These are phyloP conservation scores for Rhodotorula sp. DNA, from an alignment of 1,284 basidiomycete species.

Conservation along the genomic window DNA sequence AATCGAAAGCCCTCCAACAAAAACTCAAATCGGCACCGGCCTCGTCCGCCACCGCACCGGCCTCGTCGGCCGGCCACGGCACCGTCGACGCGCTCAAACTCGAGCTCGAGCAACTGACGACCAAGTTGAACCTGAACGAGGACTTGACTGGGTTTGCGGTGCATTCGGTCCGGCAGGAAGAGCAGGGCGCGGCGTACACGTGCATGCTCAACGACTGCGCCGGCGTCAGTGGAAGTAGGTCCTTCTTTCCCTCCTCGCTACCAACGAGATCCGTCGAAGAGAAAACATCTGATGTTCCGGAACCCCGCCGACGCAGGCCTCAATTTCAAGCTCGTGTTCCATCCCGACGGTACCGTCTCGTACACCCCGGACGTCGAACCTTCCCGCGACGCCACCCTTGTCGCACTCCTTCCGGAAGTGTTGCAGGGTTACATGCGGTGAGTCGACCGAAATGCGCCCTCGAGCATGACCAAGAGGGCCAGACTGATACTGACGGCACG, in stretches of 20 bases:
- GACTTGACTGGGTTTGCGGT: constrained; percentile 39
- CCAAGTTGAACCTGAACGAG: constrained; percentile 28
- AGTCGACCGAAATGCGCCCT: neutral
- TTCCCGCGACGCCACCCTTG: constrained; percentile 24
- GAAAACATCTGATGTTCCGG: neutral
- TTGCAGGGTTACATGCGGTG: constrained; percentile 32
- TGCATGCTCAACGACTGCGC: constrained; percentile 32
- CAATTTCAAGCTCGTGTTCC: constrained; percentile 39
- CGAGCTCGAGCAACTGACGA: constrained; percentile 17
- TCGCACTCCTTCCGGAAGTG: constrained; percentile 14
- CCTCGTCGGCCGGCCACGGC: neutral
- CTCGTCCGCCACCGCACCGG: neutral
- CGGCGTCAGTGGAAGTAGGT: constrained; percentile 27
- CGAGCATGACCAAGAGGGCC: neutral
- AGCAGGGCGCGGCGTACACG: constrained; percentile 17
- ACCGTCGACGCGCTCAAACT: constrained; percentile 16
- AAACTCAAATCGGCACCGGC: constrained; percentile 19
- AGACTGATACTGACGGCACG: neutral
- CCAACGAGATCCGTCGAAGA: too few relatives aligned
- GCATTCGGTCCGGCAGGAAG: constrained; percentile 21
- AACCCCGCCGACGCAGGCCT: constrained; percentile 12
- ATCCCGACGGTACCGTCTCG: constrained; percentile 18
- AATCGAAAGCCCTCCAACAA: constrained; percentile 36
- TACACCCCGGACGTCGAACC: constrained; percentile 34
- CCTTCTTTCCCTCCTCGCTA: neutral